phyloP scores from a whole-genome alignment of 2,329 filamentous ascomycete genomes.

The Geoglossum cookeanum region DNA sequence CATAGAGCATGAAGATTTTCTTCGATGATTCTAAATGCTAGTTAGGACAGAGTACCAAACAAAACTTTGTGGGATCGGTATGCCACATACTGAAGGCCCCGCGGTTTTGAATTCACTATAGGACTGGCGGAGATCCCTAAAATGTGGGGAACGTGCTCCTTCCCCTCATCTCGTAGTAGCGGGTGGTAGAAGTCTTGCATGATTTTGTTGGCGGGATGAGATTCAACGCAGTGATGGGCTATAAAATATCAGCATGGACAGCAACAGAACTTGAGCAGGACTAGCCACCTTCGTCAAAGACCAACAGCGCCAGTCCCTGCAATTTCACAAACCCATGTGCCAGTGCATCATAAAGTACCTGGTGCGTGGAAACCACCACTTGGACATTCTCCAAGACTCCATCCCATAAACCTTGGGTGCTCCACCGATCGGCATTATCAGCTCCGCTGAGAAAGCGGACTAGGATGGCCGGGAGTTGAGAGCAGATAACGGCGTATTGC shows the following conservation, averaged over 20 bases:
- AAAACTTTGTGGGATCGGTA: not conserved
- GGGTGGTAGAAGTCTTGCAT: conserved; percentile 55
- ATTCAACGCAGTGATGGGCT: conserved; percentile 57
- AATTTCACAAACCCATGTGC: conserved; percentile 55
- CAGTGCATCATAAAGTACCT: conserved; percentile 56
- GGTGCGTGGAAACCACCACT: conserved; percentile 61
- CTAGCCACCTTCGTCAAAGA: conserved; percentile 62
- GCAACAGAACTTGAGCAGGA: not conserved
- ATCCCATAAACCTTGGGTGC: conserved; percentile 46
- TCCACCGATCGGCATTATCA: conserved; percentile 58
- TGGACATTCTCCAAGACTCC: conserved; percentile 41
- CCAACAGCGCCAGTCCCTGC: conserved; percentile 41
- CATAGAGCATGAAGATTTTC: conserved; percentile 49
- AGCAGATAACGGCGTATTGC: conserved; percentile 20
- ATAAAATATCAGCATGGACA: conserved; percentile 4
- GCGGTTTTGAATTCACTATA: conserved; percentile 37
- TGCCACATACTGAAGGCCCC: conserved; percentile 27
- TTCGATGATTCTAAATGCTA: conserved; percentile 35
- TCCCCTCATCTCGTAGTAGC: conserved; percentile 19
- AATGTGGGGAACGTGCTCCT: conserved; percentile 37
- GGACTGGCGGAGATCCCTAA: conserved; percentile 71
- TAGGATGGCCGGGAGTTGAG: conserved; percentile 27
- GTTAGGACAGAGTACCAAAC: not conserved
- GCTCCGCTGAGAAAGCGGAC: conserved; percentile 45
- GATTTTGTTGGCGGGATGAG: conserved; percentile 46